Evolutionary conservation across 192 early-diverging fungal genomes (phyloP), one percentile per base, ranked within the genome.

Genomic region (Ramicandelaber brevisporus): DNA sequence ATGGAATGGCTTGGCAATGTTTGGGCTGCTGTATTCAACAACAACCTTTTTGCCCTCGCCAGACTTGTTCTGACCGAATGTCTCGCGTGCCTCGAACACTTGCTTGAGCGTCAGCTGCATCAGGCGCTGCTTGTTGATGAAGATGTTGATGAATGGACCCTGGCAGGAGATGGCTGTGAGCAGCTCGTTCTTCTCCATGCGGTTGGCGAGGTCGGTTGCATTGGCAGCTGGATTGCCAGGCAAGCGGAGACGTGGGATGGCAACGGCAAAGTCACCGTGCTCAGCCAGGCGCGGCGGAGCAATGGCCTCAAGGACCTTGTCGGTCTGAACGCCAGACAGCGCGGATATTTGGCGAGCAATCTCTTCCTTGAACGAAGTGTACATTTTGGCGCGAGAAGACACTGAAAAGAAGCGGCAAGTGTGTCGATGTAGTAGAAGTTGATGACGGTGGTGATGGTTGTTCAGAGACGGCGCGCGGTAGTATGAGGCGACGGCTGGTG

Each of bases 1-100:
- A 38, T 99, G 93, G 66, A 95, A 88, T 21, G 77, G 81, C 57
- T 96, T 99, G 37, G 93, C 93, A 40, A 99, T 88, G 53, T 99
- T 96, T 40, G 93, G 93, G 39, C 73, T 79, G 44, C 66, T 72
- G 53, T 72, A 99, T 48, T 99, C 93, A 38, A 93, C 68, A 34
- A 99, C 48, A 17, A 65, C 71, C 29, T 61, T 69, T 56, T 83
- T 87, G 32, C 77, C 60, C 0, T 46, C 41, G 36, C 74, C 71
- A 2, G 50, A 40, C 30, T 56, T 58, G 40, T 73, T 77, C 44
- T 37, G 38, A 27, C 78, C 78, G 36, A 60, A 82, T 23, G 47
- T 41, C 19, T 62, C 52, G 20, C 59, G 57, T 3, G 41, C 41
- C 2, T 50, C 26, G 37, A 52, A 55, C 15, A 77, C 61, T 32